Conservation (phyloP, 441 rosid species). For the Adansonia grandidieri region DNA sequence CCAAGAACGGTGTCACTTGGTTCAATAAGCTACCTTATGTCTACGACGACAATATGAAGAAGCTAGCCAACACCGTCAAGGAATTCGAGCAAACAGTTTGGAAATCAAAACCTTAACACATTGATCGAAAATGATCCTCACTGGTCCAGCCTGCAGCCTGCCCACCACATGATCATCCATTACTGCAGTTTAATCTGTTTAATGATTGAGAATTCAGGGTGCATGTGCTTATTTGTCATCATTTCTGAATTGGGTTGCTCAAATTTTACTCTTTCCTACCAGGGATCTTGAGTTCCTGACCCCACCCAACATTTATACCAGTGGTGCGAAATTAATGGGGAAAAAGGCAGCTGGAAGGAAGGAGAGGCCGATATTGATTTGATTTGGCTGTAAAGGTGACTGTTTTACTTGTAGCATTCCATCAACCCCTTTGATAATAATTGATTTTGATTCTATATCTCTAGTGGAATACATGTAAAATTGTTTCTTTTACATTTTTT, state of each 20-base stretch:
- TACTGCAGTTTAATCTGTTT: conserved; percentile 12
- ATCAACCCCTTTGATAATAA: neutral
- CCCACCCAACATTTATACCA: neutral
- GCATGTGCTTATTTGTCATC: conserved; percentile 11
- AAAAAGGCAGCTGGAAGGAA: neutral
- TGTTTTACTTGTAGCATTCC: conserved; percentile 19
- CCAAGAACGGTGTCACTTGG: conserved; percentile 50
- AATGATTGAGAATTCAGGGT: neutral
- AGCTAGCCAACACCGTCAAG: conserved; percentile 53
- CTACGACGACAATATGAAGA: conserved; percentile 72
- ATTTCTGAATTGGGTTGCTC: conserved; percentile 26
- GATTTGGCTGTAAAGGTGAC: conserved; percentile 30
- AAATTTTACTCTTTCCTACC: conserved; percentile 26
- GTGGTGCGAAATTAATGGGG: conserved; percentile 12
- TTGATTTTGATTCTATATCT: conserved; percentile 11
- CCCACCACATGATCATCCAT: neutral
- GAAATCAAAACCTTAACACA: conserved; percentile 13
- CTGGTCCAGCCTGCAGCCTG: neutral
- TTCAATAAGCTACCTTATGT: conserved; percentile 62
- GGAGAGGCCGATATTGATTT: conserved; percentile 17
- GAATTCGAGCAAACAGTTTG: conserved; percentile 60
- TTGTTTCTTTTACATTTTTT: conserved; percentile 9
- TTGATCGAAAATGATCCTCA: neutral
- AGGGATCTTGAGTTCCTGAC: neutral
- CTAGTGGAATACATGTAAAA: conserved; percentile 14